Evolutionary conservation across 1,284 basidiomycete species (phyloP).

Genomic region (Malassezia restricta): DNA sequence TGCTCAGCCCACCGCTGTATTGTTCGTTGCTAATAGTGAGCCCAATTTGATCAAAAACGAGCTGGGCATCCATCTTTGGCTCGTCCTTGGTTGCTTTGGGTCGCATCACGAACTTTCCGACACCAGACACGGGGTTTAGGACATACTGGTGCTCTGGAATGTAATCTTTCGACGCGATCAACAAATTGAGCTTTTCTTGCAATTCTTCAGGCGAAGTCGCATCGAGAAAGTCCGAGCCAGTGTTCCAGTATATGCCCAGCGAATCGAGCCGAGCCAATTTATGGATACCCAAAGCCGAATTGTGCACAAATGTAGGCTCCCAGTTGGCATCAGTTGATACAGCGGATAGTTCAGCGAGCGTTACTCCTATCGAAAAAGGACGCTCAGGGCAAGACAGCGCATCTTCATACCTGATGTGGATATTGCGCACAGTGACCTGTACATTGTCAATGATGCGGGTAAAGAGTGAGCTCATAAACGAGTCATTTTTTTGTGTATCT

Average conservation of each 20-base stretch:
- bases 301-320: slow-evolving; percentile 90
- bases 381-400: slow-evolving; percentile 86
- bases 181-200: slow-evolving; percentile 64
- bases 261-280: slow-evolving; percentile 83
- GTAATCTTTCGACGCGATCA: slow-evolving; percentile 48
- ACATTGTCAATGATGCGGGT: slow-evolving; percentile 91
- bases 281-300: slow-evolving; percentile 73
- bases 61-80: slow-evolving; percentile 70
- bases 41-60: slow-evolving; percentile 87
- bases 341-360: slow-evolving; percentile 80
- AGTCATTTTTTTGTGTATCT: slow-evolving; percentile 64
- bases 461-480: slow-evolving; percentile 69
- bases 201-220: slow-evolving; percentile 56
- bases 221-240: slow-evolving; percentile 71
- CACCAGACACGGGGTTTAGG: slow-evolving; percentile 86
- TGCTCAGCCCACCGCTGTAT: slow-evolving; percentile 83
- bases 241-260: slow-evolving; percentile 89
- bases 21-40: slow-evolving; percentile 86
- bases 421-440: slow-evolving; percentile 66
- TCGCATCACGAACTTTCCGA: slow-evolving; percentile 79
- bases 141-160: slow-evolving; percentile 69
- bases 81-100: slow-evolving; percentile 56
- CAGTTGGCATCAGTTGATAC: slow-evolving; percentile 85
- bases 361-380: slow-evolving; percentile 85
- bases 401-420: slow-evolving; percentile 79